Evolutionary conservation across 179 eudicot genomes (phyloP), one percentile per base, ranked within the genome.

Genomic region (Drosera spatulata): DNA sequence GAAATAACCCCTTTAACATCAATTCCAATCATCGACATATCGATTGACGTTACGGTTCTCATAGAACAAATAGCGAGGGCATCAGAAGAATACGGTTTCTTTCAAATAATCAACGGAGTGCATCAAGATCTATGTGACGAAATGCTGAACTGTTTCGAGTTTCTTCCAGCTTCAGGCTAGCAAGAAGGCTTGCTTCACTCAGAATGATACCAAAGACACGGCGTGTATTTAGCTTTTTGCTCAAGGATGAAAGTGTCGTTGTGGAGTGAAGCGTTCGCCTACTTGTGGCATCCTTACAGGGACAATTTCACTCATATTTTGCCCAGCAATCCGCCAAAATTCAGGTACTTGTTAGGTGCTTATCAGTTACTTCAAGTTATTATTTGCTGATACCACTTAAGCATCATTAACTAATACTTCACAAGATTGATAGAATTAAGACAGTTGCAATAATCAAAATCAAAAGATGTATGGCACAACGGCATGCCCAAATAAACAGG

Each of bases 201-300:
- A 58, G 48, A 67, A 59, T 42, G 61, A 59, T 3, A 63, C 48
- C 6, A 15, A 58, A 13, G 61, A 48, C 2, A 13, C n/a, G 14
- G 39, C 9, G 67, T 15, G 60, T 71, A 15, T 62, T 62, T 12
- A 67, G 59, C 44, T 69, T 66, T 58, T 71, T 44, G 39, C 71
- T 66, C 10, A 71, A 71, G 54, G 67, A 41, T 33, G 64, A 63
- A 58, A 39, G 59, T 22, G 50, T 63, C 62, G 53, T 49, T 71
- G 69, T 71, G 75, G 71, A 71, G 71, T 47, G 75, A 71, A 57
- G 50, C 66, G 37, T 62, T 71, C 22, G 37, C 55, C 41, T 71
- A 71, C 43, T 58, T 54, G 51, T 66, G 75, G 75, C 75, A 71
- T 47, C 71, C 71, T 48, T 33, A 45, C 11, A 53, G 57, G 41